Base-by-base conservation (phyloP, 805 yeast genomes). In the Candida stauntonica region DNA sequence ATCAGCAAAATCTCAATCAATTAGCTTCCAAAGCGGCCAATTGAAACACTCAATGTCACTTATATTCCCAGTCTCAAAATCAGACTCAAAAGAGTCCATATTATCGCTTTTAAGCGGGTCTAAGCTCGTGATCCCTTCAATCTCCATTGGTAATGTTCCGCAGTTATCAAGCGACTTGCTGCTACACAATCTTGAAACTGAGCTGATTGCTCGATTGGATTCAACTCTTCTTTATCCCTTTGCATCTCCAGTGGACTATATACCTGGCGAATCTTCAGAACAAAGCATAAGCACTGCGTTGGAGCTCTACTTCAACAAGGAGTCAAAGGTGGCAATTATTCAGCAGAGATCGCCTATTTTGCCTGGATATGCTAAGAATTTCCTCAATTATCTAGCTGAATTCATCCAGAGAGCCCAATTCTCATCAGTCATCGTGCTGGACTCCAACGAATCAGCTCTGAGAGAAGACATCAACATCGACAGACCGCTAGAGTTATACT, bases 81-180 rank as follows among this genome's bases (percentile, higher is more conserved):
- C 29, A 2, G 8, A 5, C 3, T 19, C 44, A 8, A 11, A 17
- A 16, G 20, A 31, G 6, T 33, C 24, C 11, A 4, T 39, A 2
- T 8, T 34, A 6, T 26, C 31, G 5, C 15, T 15, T 13, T 27
- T 42, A 14, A 30, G 33, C 18, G 62, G 60, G 30, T 60, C 75
- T 2, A 69, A 68, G 2, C 62, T 83, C n/a, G 55, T 91, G 1
- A 29, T 93, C 1, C 98, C 98, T 0, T 62, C 88, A 0, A 83
- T 93, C 0, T 78, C 96, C 4, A 73, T 86, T 5, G 98, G 95
- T 7, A 93, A 91, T 52, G 82, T 88, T 3, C 94, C 98, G 0
- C 99, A 93, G 58, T 63, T 91, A 34, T 62, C 89, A 0, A 60
- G 74, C 5, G 98, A 89, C 58, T 65, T 89, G 21, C 61, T 91